Percentiles rank a stretch among this genome's conserved stretches.
phyloP scores from a whole-genome alignment of 495 filamentous ascomycete genomes.

The Penicillium macrosclerotiorum region DNA sequence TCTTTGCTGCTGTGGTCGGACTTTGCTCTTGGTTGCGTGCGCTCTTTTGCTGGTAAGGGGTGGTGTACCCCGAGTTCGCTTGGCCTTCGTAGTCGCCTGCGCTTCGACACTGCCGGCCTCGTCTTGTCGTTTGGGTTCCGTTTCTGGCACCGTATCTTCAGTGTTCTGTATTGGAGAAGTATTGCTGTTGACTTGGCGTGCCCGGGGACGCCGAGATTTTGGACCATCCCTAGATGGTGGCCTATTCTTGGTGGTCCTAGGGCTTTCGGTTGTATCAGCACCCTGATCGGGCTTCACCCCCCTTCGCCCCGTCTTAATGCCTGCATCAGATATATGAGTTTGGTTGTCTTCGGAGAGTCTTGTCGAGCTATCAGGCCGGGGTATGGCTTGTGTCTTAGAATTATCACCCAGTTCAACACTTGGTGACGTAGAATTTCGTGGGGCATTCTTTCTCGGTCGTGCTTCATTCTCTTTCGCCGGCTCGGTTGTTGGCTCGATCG shows the following conservation, averaged over 20 bases:
- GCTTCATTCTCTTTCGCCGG: not conserved
- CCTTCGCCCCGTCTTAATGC: not conserved
- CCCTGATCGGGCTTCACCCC: not conserved
- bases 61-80: conserved; percentile 12
- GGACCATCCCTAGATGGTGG: not conserved
- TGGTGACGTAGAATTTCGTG: conserved; percentile 1
- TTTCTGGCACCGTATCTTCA: not conserved
- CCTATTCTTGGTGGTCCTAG: not conserved
- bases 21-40: not conserved
- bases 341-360: not conserved
- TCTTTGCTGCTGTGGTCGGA: not conserved
- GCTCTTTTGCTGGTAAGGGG: not conserved
- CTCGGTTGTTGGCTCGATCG: not conserved
- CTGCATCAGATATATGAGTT: not conserved
- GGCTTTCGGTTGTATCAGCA: not conserved
- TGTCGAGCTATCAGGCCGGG: not conserved
- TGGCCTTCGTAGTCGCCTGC: conserved; percentile 2
- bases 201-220: not conserved
- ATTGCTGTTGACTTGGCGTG: not conserved
- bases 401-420: not conserved
- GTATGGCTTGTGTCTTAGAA: not conserved
- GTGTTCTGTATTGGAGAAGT: not conserved
- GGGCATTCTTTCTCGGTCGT: not conserved
- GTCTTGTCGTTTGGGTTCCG: not conserved
- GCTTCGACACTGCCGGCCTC: not conserved